Conservation (phyloP, 2,329 filamentous ascomycete species). For the Paramyrothecium roridum region DNA sequence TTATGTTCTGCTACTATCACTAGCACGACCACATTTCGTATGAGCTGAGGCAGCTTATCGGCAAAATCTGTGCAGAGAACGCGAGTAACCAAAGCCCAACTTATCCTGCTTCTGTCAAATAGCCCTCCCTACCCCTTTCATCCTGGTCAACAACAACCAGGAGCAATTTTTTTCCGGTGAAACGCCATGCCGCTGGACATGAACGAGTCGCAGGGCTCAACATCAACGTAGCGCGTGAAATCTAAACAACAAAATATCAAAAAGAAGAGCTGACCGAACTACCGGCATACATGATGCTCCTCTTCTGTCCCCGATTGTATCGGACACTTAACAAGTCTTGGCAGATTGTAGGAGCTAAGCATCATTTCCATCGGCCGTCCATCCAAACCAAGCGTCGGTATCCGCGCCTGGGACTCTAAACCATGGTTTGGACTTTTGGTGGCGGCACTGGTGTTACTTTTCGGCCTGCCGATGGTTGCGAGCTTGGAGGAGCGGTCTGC, state of each 20-base stretch:
- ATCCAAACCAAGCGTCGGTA: neutral
- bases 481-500: slow-evolving; percentile 14
- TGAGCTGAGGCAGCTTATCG: too few species aligned
- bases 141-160: neutral
- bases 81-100: too few species aligned
- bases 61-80: too few species aligned
- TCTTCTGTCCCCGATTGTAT: neutral
- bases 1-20: too few species aligned
- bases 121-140: too few species aligned
- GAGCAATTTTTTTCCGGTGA: neutral
- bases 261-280: neutral
- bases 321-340: neutral
- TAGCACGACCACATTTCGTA: too few species aligned
- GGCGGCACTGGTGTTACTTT: slow-evolving; percentile 22
- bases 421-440: slow-evolving; percentile 14
- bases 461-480: slow-evolving; percentile 10
- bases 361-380: too few species aligned
- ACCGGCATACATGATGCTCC: neutral
- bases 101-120: too few species aligned
- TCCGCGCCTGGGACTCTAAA: slow-evolving; percentile 14
- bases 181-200: neutral
- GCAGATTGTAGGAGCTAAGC: neutral
- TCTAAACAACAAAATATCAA: neutral
- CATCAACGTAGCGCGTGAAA: neutral
- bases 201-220: neutral